A percentile compares a stretch with the other conserved stretches of the same genome.
phyloP scores from a whole-genome alignment of 257 asterid species.

The Petrea volubilis region DNA sequence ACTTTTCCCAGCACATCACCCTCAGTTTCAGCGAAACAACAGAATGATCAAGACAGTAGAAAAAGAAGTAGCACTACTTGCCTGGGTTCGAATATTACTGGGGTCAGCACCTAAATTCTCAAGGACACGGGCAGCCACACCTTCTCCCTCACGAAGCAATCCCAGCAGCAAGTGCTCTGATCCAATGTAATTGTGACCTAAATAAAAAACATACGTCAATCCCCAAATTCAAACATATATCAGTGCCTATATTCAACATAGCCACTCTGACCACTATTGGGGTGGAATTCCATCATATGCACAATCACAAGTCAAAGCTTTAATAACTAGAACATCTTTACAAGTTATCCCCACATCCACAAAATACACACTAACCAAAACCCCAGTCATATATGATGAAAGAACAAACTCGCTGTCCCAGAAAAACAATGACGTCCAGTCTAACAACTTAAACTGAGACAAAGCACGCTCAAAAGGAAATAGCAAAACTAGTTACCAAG shows the following conservation, averaged over 20 bases:
- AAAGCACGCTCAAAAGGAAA: constrained; percentile 39
- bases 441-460: constrained; percentile 18
- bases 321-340: neutral
- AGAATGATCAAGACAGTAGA: constrained; percentile 39
- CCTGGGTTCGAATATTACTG: constrained; percentile 91
- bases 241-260: no score
- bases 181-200: constrained; percentile 98
- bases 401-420: neutral
- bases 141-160: constrained; percentile 97
- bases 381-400: neutral
- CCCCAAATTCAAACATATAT: constrained; percentile 9
- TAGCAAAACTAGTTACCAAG: constrained; percentile 52
- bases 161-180: constrained; percentile 97
- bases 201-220: constrained; percentile 17
- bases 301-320: neutral
- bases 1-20: constrained; percentile 17
- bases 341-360: neutral
- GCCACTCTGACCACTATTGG: neutral
- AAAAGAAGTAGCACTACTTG: constrained; percentile 19
- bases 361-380: constrained; percentile 19
- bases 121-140: constrained; percentile 97
- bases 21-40: constrained; percentile 66
- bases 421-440: constrained; percentile 23
- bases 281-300: neutral
- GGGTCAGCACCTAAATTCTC: constrained; percentile 97